Evolutionary conservation across 768 basidiomycete genomes (phyloP).

Genomic region (Trametes maxima): DNA sequence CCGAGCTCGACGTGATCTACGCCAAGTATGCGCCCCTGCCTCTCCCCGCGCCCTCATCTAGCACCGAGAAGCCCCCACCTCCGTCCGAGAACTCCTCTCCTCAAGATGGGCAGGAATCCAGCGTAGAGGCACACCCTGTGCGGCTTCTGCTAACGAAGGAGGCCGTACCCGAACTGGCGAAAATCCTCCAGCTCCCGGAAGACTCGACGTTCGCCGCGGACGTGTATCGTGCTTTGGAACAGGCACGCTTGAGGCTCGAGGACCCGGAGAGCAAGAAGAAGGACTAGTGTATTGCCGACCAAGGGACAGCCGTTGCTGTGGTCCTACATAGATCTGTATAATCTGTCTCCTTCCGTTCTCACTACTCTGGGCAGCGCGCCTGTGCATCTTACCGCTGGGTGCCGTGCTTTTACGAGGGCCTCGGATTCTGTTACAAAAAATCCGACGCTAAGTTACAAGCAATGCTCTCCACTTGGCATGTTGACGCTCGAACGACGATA

Average conservation of each 20-base stretch:
- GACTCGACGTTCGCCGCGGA: conserved; percentile 46
- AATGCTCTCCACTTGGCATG: no score
- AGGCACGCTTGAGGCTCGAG: conserved; percentile 43
- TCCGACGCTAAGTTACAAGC: no score
- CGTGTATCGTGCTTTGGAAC: conserved; percentile 66
- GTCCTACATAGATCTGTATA: neutral
- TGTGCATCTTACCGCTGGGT: no score
- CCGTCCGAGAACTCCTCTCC: conserved; percentile 1
- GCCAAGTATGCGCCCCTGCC: conserved; percentile 31
- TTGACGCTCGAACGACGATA: no score
- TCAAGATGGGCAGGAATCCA: conserved; percentile 20
- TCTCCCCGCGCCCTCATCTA: neutral
- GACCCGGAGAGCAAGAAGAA: neutral
- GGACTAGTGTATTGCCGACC: neutral
- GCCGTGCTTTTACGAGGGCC: no score
- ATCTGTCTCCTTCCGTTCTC: neutral
- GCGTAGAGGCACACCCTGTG: neutral
- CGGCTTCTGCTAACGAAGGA: conserved; percentile 52
- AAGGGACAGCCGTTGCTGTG: neutral
- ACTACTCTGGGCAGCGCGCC: no score
- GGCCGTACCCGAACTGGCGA: conserved; percentile 54
- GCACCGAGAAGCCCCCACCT: neutral
- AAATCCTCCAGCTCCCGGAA: conserved; percentile 47
- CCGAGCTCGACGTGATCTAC: conserved; percentile 62
- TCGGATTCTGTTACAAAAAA: no score